A percentile compares a stretch with the other conserved stretches of the same genome.
Conservation (phyloP, 441 rosid genomes). For the Theobroma grandiflorum region DNA sequence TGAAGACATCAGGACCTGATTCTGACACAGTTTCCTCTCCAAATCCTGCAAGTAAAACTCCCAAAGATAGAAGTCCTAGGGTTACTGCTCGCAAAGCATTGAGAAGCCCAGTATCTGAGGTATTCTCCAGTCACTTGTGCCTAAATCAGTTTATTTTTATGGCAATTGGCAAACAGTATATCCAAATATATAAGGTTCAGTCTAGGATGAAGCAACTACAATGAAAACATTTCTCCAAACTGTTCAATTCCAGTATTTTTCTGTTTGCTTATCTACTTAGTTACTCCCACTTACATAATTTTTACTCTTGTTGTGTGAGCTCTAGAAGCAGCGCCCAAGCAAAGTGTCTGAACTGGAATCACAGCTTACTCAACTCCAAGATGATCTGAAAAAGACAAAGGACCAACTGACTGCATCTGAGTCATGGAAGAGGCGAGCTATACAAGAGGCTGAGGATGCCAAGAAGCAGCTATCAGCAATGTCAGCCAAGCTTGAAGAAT, state of each 20-base stretch:
- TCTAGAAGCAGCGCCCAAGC: constrained; percentile 73
- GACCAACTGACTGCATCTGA: constrained; percentile 79
- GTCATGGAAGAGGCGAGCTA: constrained; percentile 69
- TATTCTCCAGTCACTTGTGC: constrained; percentile 37
- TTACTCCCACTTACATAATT: constrained; percentile 16
- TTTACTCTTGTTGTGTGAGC: constrained; percentile 27
- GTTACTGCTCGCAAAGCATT: constrained; percentile 80
- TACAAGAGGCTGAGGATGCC: constrained; percentile 82
- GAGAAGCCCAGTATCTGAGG: constrained; percentile 74
- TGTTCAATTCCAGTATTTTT: background rate
- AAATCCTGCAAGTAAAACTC: constrained; percentile 58
- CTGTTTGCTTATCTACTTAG: constrained; percentile 11
- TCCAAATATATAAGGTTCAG: background rate
- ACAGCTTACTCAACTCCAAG: constrained; percentile 82
- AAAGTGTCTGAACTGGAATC: constrained; percentile 73
- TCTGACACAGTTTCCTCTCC: constrained; percentile 60
- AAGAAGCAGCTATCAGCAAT: constrained; percentile 57
- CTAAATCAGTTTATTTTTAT: constrained; percentile 13
- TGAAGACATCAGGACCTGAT: constrained; percentile 61
- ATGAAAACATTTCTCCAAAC: background rate
- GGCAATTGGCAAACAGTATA: background rate
- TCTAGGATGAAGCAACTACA: background rate
- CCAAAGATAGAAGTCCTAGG: constrained; percentile 80
- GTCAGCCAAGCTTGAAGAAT: constrained; percentile 67
- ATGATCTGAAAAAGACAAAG: constrained; percentile 83